Conservation (phyloP, 164 flowering plant species). For the Kingdonia uniflora region DNA sequence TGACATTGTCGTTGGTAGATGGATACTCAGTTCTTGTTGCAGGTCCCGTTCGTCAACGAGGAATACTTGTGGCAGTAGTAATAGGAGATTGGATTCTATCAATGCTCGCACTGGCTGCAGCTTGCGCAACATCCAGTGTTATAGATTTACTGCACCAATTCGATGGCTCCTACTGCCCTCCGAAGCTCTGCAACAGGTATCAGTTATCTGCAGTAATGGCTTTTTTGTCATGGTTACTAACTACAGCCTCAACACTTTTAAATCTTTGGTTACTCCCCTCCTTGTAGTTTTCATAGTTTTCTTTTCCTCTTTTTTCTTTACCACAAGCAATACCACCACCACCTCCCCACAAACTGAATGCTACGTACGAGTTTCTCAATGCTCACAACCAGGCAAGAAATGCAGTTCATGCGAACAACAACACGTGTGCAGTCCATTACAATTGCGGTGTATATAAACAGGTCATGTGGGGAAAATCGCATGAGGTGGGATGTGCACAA, state of each 20-base stretch:
- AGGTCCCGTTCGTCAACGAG: constrained; percentile 44
- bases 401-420: constrained; percentile 33
- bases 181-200: constrained; percentile 49
- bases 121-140: constrained; percentile 52
- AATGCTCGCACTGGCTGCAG: constrained; percentile 57
- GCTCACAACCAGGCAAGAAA: constrained; percentile 62
- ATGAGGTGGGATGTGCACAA: constrained; percentile 1
- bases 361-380: constrained; percentile 32
- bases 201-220: constrained; percentile 69
- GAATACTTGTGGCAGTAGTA: constrained; percentile 38
- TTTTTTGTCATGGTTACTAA: constrained; percentile 65
- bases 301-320: too few relatives aligned
- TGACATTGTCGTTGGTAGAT: constrained; percentile 59
- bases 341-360: neutral
- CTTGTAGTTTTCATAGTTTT: constrained; percentile 25
- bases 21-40: constrained; percentile 39
- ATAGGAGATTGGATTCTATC: constrained; percentile 73
- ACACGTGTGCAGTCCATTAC: neutral
- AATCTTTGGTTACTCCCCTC: constrained; percentile 68
- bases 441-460: constrained; percentile 3
- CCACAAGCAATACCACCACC: neutral
- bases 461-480: neutral
- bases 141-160: constrained; percentile 36
- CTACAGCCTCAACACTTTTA: constrained; percentile 41
- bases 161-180: constrained; percentile 26